Evolutionary conservation across 352 stramenopile species (phyloP), one percentile per base, ranked within the genome.

Genomic region (Poterioochromonas sp.): DNA sequence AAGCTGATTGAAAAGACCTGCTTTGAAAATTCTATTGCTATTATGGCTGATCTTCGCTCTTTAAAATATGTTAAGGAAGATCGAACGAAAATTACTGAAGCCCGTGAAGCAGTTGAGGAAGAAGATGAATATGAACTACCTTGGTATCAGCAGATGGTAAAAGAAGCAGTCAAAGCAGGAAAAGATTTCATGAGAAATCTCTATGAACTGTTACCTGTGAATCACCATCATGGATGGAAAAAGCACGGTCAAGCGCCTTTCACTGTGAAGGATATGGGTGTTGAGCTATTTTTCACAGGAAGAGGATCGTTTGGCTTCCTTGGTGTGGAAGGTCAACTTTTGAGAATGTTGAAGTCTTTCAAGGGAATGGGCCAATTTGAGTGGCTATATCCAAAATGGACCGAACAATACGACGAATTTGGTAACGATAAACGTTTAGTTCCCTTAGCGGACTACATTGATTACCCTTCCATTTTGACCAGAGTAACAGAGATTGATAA

Each of bases 261-360:
- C 26, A 54, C 20, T n/a, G 20, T 35, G 1, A 20, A 35, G 11
- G 65, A 74, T 54, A 20, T n/a, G 2, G 3, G 8, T 2, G 37
- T 35, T 11, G 65, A 74, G 40, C 8, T 54, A 2, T 37, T 74
- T 39, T 35, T 58, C 40, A 34, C n/a, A 32, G 39, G 32, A 22
- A 29, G 58, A 32, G 39, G 49, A 29, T 15, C 47, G 0, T 62
- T 80, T 35, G 78, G 78, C 51, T 39, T 80, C 35, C 69, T 81
- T 3, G 89, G 92, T 35, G 79, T 93, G 32, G 84, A 93, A 40
- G 84, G 84, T 12, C 82, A 87, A 1, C 78, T 93, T 26, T 80
- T 82, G 20, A 22, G 76, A n/a, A 41, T 37, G 0, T 62, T 76
- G 3, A 60, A 44, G 26, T 11, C 0, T n/a, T 22, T 5, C 32